These are phyloP conservation scores for Fremontodendron californicum DNA, from an alignment of 345 rosid genomes.

Conservation along the genomic window DNA sequence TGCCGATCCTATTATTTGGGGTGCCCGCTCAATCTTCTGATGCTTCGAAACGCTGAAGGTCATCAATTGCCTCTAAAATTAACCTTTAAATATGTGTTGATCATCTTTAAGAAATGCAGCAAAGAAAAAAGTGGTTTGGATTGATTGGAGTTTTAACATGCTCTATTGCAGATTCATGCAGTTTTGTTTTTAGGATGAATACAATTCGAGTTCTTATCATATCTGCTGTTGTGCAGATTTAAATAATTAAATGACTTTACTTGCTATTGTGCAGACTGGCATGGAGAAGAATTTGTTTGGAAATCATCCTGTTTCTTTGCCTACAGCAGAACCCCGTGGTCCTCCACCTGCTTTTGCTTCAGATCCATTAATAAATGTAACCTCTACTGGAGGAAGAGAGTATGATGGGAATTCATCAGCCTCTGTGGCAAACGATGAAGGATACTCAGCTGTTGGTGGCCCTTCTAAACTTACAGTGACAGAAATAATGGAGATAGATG, in stretches of 20 bases:
- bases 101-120: neutral
- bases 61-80: neutral
- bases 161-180: neutral
- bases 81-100: neutral
- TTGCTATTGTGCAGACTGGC: conserved; percentile 58
- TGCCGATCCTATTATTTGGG: neutral
- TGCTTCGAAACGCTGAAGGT: neutral
- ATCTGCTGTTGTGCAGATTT: neutral
- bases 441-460: conserved; percentile 38
- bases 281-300: conserved; percentile 83
- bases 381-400: conserved; percentile 21
- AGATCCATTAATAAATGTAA: conserved; percentile 49
- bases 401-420: conserved; percentile 31
- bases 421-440: conserved; percentile 46
- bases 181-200: neutral
- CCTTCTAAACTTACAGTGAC: conserved; percentile 49
- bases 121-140: neutral
- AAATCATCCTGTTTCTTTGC: conserved; percentile 69
- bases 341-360: conserved; percentile 78
- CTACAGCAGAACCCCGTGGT: conserved; percentile 40
- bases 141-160: neutral
- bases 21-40: neutral
- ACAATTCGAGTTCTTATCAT: neutral
- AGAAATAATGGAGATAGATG: conserved; percentile 87
- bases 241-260: conserved; percentile 4